Evolutionary conservation across 164 flowering plant species (phyloP), one percentile per base, ranked within the genome.

Genomic region (Litsea cubeba): DNA sequence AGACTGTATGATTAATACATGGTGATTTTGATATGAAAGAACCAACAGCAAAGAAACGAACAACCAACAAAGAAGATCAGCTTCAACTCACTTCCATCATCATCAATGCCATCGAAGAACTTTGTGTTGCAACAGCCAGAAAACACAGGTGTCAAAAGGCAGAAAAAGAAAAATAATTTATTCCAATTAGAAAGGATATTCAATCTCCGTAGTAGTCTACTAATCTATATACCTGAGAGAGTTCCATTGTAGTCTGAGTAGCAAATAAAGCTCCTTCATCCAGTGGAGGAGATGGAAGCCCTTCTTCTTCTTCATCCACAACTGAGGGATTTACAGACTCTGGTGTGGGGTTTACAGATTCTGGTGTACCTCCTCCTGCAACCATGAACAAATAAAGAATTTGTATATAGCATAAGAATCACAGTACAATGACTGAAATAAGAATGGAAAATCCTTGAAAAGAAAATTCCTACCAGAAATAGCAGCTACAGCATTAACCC

Each of bases 51-150:
- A 30, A 30, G 5, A 30, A 79, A 75, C 70, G 71, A 79, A 67
- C 58, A 17, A 5, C 6, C 17, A 54, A 54, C n/a, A 54, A 15
- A 54, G 7, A 54, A 54, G n/a, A 54, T 54, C 60, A 14, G 50
- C 68, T 46, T 72, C 23, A 50, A 92, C 99, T 91, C 85, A 95
- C 99, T 91, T 95, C 92, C 96, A 83, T 88, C 89, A 81, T 91
- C 98, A 82, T 95, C 98, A 92, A 95, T 86, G 73, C 91, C 97
- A 54, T 95, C 98, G 74, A 93, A 95, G 86, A 95, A 89, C 98
- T 95, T 80, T 78, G 40, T 54, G 49, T 51, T 17, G 40, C 54
- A n/a, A 12, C 2, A 65, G 28, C 60, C 40, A 65, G 3, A 28
- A 72, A 65, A 30, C 30, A 64, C 50, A 63, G 1, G 60, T 15